Conservation (phyloP, 129 eudicot species). For the Flaveria ramosissima region DNA sequence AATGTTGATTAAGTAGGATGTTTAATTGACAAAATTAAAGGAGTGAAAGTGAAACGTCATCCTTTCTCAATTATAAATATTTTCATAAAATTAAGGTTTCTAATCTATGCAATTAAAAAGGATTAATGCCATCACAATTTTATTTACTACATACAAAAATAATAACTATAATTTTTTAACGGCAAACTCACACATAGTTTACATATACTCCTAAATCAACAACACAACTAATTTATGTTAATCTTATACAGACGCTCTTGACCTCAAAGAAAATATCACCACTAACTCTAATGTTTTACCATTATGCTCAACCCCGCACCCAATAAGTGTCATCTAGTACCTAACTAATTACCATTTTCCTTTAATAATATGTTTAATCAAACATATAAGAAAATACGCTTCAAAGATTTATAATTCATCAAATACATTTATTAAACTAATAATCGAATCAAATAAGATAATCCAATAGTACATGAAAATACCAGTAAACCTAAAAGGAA, state of each 20-base stretch:
- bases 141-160: neutral
- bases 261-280: too few species aligned
- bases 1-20: too few species aligned
- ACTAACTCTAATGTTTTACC: too few species aligned
- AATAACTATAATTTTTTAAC: too few species aligned
- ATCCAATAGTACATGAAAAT: slow-evolving; percentile 3
- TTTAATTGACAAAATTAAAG: too few species aligned
- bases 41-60: neutral
- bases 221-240: too few species aligned
- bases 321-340: neutral
- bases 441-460: neutral
- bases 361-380: neutral
- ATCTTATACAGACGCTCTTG: too few species aligned
- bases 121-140: neutral
- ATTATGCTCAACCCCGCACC: too few species aligned
- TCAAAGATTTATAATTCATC: neutral
- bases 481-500: neutral
- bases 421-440: neutral
- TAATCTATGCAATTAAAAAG: neutral
- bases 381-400: neutral
- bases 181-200: too few species aligned
- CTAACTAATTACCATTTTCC: neutral
- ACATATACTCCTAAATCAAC: too few species aligned
- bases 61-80: neutral
- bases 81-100: neutral